Conservation (phyloP, 371 early-diverging fungal genomes). For the Apophysomyces trapeziformis region DNA sequence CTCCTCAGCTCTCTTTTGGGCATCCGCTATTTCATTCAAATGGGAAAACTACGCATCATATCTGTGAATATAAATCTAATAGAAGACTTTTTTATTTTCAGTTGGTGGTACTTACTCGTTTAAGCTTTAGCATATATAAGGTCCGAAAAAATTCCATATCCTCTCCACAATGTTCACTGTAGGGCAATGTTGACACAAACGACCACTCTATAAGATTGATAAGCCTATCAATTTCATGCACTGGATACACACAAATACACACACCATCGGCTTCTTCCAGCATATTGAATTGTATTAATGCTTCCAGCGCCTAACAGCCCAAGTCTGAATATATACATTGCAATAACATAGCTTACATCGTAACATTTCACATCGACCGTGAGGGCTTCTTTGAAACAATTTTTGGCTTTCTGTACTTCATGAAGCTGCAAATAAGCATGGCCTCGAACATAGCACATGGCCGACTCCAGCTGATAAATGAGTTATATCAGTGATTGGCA, state of each 20-base stretch:
- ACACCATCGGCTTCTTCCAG: slow-evolving; percentile 67
- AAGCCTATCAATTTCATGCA: neutral
- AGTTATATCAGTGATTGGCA: neutral
- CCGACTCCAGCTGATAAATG: slow-evolving; percentile 58
- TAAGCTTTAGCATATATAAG: slow-evolving; percentile 61
- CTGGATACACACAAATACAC: neutral
- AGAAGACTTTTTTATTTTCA: too few relatives aligned
- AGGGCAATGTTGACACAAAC: slow-evolving; percentile 57
- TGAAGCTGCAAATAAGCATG: slow-evolving; percentile 56
- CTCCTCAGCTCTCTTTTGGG: slow-evolving; percentile 43
- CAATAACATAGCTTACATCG: slow-evolving; percentile 44
- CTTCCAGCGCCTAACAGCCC: slow-evolving; percentile 59
- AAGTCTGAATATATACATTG: slow-evolving; percentile 7
- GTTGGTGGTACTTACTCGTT: slow-evolving; percentile 47
- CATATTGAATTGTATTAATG: slow-evolving; percentile 61
- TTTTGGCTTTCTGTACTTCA: slow-evolving; percentile 59
- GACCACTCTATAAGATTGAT: slow-evolving; percentile 54
- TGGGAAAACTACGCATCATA: slow-evolving; percentile 38
- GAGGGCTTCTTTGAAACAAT: slow-evolving; percentile 69
- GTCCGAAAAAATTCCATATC: slow-evolving; percentile 65
- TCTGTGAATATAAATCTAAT: too few relatives aligned
- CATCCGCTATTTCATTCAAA: slow-evolving; percentile 44
- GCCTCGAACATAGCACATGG: slow-evolving; percentile 70
- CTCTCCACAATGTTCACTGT: slow-evolving; percentile 57
- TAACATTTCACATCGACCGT: slow-evolving; percentile 69